These are phyloP conservation scores for Micromonas pusilla DNA, from an alignment of 139 green algal genomes.

Conservation along the genomic window DNA sequence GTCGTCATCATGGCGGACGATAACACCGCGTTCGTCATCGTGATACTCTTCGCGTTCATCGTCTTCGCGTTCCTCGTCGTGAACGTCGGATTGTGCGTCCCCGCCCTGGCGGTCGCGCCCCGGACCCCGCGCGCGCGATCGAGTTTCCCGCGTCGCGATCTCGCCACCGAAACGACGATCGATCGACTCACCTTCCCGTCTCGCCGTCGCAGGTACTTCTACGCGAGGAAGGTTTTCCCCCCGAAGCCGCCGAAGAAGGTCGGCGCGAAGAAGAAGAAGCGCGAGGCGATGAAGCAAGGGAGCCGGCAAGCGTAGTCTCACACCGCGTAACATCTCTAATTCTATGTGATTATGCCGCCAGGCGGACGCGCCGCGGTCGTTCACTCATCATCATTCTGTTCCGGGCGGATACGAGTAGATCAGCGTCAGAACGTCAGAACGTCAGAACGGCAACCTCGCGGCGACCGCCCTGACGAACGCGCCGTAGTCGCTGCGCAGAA, in stretches of 20 bases:
- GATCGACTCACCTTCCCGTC: not conserved
- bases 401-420: no score
- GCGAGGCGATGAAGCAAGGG: not conserved
- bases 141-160: not conserved
- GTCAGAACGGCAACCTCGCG: no score
- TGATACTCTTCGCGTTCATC: not conserved
- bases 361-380: no score
- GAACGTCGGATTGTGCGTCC: not conserved
- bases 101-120: not conserved
- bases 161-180: not conserved
- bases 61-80: not conserved
- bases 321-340: no score
- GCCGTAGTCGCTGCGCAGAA: no score
- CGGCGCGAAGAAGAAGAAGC: constrained; percentile 9
- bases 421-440: no score
- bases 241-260: constrained; percentile 14
- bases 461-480: no score
- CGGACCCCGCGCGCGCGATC: not conserved
- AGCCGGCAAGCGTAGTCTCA: no score
- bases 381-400: no score
- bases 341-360: no score
- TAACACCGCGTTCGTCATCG: not conserved
- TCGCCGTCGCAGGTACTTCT: not conserved
- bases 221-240: constrained; percentile 1
- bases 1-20: not conserved